Base-by-base conservation (phyloP, 1,284 basidiomycete genomes). In the Polyporus tsugae region DNA sequence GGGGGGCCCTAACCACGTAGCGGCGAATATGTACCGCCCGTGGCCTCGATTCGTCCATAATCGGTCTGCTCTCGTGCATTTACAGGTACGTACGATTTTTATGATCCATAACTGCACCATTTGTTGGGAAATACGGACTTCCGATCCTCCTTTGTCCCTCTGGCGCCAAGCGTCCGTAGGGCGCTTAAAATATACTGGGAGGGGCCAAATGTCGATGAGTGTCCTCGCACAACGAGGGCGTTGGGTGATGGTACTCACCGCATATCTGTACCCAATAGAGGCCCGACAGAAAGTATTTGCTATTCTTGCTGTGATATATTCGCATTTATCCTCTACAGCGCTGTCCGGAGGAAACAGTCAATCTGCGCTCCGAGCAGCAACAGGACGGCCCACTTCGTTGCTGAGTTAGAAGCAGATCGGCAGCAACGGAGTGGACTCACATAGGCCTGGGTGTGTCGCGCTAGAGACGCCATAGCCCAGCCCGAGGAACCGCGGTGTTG, bases 241-340 rank as follows among this genome's bases (percentile, higher is more conserved):
- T 55, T 55, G 52, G 15, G 52, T 19, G 52, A 35, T 15, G 52
- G 5, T 35, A 55, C 52, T 55, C 52, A 55, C 52, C 52, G 29
- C 13, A 35, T 35, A 9, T 25, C 4, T 46, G 7, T 46, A 11
- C 42, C 6, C 7, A 46, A 22, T n/a, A n/a, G n/a, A n/a, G n/a
- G n/a, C n/a, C 4, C 44, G 44, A 46, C 6, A 3, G n/a, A 22
- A 5, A 1, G 4, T 46, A 0, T n/a, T 46, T 7, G 5, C 4
- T 46, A 2, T n/a, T n/a, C 0, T 25, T 25, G 46, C 25, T 49
- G 22, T 10, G 7, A 4, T 15, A 19, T 42, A 6, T n/a, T 6
- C 22, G 10, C 3, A 22, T 13, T 49, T 22, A 29, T 29, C 29
- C 22, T 11, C 10, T 22, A 46, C 41, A 13, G 11, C 2, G 46